Evolutionary conservation across 2,329 filamentous ascomycete species (phyloP).

Genomic region (Trichoderma simmonsii): DNA sequence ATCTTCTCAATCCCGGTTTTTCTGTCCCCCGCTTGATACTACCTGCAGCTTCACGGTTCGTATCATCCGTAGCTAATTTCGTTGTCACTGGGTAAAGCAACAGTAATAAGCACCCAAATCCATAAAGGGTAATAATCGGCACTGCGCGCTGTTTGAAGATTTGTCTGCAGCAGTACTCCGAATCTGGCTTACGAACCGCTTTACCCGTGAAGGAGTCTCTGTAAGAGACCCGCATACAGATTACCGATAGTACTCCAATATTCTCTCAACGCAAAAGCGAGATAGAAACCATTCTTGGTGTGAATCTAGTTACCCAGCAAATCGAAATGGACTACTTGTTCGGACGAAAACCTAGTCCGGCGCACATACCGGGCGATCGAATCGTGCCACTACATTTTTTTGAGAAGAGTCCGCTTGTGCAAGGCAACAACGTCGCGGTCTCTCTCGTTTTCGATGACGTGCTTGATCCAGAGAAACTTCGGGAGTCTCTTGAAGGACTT

Average conservation of each 20-base stretch:
- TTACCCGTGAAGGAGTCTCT: neutral
- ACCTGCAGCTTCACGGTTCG: neutral
- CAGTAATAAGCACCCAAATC: neutral
- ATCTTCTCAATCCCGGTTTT: too few relatives aligned
- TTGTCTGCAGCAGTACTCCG: neutral
- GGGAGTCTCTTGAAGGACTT: neutral
- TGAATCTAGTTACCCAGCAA: neutral
- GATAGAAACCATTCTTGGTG: neutral
- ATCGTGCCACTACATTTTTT: neutral
- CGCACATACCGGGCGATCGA: neutral
- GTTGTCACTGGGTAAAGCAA: neutral
- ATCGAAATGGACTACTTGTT: neutral
- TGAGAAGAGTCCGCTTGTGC: neutral
- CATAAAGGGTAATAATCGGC: neutral
- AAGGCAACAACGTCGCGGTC: neutral
- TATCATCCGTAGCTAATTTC: neutral
- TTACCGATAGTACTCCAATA: neutral
- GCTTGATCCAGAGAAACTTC: neutral
- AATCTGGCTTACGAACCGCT: neutral
- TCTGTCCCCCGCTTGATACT: too few relatives aligned
- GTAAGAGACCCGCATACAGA: neutral
- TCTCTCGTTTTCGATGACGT: conserved; percentile 12
- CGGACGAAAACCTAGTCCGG: neutral
- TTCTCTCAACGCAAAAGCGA: neutral
- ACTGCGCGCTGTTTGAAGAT: neutral